Evolutionary conservation across 2,329 filamentous ascomycete species (phyloP), one percentile per base, ranked within the genome.

Genomic region (Scedosporium dehoogii): DNA sequence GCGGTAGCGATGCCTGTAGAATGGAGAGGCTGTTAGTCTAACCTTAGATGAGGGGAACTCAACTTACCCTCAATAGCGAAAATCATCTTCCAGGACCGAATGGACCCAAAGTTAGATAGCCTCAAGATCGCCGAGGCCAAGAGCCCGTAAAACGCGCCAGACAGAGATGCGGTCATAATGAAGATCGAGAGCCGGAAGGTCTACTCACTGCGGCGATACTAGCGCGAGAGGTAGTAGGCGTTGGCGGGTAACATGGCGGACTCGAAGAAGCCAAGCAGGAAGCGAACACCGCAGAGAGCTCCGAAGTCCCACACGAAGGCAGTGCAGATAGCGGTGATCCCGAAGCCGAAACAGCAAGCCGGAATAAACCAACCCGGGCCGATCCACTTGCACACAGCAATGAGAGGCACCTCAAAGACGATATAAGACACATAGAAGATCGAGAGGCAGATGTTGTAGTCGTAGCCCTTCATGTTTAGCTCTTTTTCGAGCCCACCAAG

Each of bases 341-440:
- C 85, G 64, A 87, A 88, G 3, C 76, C 77, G 0, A 87, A 73
- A 0, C 82, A 81, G 10, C 79, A 81, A 1, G 72, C 69, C 0
- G 86, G 85, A n/a, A 88, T 79, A 67, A 84, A 88, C 82, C 82
- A 87, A 12, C 84, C 85, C 0, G 86, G 86, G 0, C 85, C 85
- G 4, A 88, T 73, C 72, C 76, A 82, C 69, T 88, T 89, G 75
- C 85, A 88, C 9, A 75, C 70, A 63, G 87, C 79, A 63, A 84
- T 88, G 44, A 76, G 78, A 0, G 86, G 85, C 18, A 89, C 85
- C 67, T 87, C 81, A 64, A 86, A 86, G 27, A 87, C 23, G 63
- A 88, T 87, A 69, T 88, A 89, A 1, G 80, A 81, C 67, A 88
- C 77, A 69, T 86, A 88, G 69, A 88, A 88, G 59, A 83, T 69